phyloP scores from a whole-genome alignment of 345 rosid genomes.

The Melaleuca quinquenervia region DNA sequence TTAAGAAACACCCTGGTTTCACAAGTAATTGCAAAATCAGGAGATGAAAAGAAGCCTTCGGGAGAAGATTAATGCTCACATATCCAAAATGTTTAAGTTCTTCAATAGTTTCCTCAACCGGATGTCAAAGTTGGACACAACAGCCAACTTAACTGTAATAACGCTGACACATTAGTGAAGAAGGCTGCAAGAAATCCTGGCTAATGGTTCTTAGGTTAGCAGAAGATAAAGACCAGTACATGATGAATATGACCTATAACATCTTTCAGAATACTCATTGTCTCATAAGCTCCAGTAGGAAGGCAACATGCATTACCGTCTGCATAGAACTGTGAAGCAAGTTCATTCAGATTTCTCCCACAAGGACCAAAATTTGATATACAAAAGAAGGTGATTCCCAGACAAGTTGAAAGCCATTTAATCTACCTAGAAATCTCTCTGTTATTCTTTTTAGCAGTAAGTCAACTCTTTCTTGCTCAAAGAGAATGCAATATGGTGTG shows the following conservation, averaged over 20 bases:
- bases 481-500: background rate
- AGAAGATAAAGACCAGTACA: slow-evolving; percentile 16
- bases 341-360: background rate
- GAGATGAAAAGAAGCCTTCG: background rate
- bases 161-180: slow-evolving; percentile 6
- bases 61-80: slow-evolving; percentile 35
- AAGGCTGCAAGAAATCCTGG: slow-evolving; percentile 1
- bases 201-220: background rate
- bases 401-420: background rate
- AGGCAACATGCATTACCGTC: slow-evolving; percentile 84
- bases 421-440: background rate
- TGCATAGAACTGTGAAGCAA: slow-evolving; percentile 48
- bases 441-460: background rate
- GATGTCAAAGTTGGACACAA: slow-evolving; percentile 78
- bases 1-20: background rate
- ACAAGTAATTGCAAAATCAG: background rate
- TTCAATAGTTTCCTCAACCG: slow-evolving; percentile 70
- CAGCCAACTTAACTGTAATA: slow-evolving; percentile 75
- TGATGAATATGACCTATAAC: slow-evolving; percentile 60
- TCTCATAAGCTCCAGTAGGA: slow-evolving; percentile 65
- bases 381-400: background rate
- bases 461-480: background rate
- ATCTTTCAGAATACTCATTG: slow-evolving; percentile 50
- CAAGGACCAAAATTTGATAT: background rate
- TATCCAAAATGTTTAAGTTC: slow-evolving; percentile 61